A percentile compares a stretch with the other conserved stretches of the same genome.
Evolutionary conservation across 495 filamentous ascomycete genomes (phyloP).

Genomic region (Podospora pseudopauciseta): DNA sequence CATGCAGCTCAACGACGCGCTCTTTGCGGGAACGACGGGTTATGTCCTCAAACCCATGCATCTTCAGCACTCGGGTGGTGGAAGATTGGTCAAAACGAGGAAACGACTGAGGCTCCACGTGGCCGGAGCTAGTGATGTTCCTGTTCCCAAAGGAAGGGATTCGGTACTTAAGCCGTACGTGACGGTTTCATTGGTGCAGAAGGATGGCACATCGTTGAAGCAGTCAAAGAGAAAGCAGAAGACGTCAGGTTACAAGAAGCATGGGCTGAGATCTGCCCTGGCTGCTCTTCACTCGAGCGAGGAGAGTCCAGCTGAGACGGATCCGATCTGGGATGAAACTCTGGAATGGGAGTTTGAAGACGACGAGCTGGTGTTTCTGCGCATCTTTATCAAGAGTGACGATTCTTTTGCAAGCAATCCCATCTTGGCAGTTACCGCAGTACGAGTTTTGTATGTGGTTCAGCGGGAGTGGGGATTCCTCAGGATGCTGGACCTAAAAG

Average conservation of each 20-base stretch:
- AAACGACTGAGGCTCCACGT: conserved; percentile 43
- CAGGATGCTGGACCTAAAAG: conserved; percentile 51
- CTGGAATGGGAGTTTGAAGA: conserved; percentile 55
- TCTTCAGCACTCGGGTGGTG: conserved; percentile 46
- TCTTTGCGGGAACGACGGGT: conserved; percentile 51
- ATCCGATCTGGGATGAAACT: conserved; percentile 51
- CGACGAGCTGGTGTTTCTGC: conserved; percentile 50
- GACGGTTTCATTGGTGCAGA: conserved; percentile 51
- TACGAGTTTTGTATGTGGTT: conserved; percentile 45
- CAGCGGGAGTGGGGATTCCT: conserved; percentile 51
- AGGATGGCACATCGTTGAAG: conserved; percentile 24
- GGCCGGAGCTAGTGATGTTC: conserved; percentile 49
- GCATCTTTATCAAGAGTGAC: conserved; percentile 53
- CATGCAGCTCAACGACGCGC: conserved; percentile 55
- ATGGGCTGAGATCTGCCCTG: conserved; percentile 39
- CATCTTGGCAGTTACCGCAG: conserved; percentile 44
- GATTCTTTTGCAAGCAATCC: conserved; percentile 50
- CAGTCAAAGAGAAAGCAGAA: conserved; percentile 45
- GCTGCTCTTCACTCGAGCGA: not conserved
- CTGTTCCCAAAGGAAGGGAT: conserved; percentile 33
- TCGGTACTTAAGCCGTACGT: conserved; percentile 49
- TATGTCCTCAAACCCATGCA: conserved; percentile 53
- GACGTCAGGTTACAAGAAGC: conserved; percentile 46
- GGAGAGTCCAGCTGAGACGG: conserved; percentile 36
- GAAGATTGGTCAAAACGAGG: conserved; percentile 28